These are phyloP conservation scores for Schoenoplectus triqueter DNA, from an alignment of 202 grass and related monocot species.

Conservation along the genomic window DNA sequence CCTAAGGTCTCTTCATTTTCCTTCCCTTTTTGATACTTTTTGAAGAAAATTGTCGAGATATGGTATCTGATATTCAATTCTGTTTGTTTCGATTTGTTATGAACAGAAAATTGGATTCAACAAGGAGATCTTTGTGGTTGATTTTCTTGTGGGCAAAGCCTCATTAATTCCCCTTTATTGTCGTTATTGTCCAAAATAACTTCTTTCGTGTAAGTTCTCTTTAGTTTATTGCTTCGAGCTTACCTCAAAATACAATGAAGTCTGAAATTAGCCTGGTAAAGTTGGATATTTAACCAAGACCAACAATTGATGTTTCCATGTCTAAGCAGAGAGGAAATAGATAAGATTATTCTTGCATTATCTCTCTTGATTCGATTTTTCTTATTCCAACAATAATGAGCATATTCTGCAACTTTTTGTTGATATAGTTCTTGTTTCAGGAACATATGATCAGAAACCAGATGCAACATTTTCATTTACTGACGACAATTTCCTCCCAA, in stretches of 20 bases:
- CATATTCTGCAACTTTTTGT: background rate
- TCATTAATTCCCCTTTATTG: background rate
- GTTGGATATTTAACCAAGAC: background rate
- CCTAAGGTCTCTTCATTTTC: slow-evolving; percentile 55
- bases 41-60: background rate
- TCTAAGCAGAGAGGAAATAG: background rate
- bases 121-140: slow-evolving; percentile 86
- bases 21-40: background rate
- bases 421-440: slow-evolving; percentile 37
- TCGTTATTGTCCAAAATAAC: too few relatives aligned
- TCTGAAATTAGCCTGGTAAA: background rate
- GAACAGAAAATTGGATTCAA: slow-evolving; percentile 71
- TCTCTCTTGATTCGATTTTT: background rate
- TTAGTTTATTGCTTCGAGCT: too few relatives aligned
- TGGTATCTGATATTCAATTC: background rate
- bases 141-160: slow-evolving; percentile 84
- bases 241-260: background rate
- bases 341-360: background rate
- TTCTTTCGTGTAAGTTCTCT: too few relatives aligned
- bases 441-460: slow-evolving; percentile 68
- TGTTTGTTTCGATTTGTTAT: slow-evolving; percentile 14
- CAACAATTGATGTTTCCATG: background rate
- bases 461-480: slow-evolving; percentile 90
- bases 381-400: background rate
- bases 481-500: slow-evolving; percentile 80